Evolutionary conservation across 257 asterid species (phyloP).

Genomic region (Solanum bukasovii): DNA sequence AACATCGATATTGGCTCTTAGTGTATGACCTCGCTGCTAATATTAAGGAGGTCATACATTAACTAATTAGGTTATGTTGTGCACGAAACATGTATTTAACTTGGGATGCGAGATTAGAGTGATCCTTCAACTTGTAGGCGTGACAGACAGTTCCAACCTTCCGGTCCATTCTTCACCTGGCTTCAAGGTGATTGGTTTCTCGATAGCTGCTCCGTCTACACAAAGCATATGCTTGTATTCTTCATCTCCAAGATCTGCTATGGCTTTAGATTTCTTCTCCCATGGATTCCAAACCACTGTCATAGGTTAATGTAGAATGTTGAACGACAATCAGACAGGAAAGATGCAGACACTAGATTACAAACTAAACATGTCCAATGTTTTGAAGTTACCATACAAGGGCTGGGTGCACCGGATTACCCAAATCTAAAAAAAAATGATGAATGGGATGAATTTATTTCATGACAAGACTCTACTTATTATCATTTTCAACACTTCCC

Average conservation of each 20-base stretch:
- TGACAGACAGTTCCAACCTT: constrained; percentile 39
- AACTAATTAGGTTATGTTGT: background rate
- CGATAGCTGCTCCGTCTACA: constrained; percentile 72
- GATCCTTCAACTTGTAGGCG: constrained; percentile 25
- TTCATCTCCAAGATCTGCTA: constrained; percentile 60
- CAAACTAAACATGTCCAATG: background rate
- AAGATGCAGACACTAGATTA: background rate
- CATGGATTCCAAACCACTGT: constrained; percentile 94
- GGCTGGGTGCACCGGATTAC: background rate
- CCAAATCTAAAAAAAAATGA: background rate
- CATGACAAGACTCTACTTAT: background rate
- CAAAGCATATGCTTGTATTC: constrained; percentile 78
- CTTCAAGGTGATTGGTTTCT: constrained; percentile 55
- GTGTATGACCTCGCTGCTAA: background rate
- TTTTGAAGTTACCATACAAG: background rate
- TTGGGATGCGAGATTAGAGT: background rate
- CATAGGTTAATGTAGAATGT: background rate
- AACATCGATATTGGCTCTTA: background rate
- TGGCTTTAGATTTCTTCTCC: constrained; percentile 59
- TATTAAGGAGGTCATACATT: background rate
- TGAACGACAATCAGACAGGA: background rate
- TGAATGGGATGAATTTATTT: background rate
- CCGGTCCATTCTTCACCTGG: constrained; percentile 91
- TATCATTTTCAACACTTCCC: background rate
- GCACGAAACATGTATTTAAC: background rate